Percentiles rank a stretch among this genome's conserved stretches.
phyloP scores from a whole-genome alignment of 192 early-diverging fungal species.

The Thamnidium elegans region DNA sequence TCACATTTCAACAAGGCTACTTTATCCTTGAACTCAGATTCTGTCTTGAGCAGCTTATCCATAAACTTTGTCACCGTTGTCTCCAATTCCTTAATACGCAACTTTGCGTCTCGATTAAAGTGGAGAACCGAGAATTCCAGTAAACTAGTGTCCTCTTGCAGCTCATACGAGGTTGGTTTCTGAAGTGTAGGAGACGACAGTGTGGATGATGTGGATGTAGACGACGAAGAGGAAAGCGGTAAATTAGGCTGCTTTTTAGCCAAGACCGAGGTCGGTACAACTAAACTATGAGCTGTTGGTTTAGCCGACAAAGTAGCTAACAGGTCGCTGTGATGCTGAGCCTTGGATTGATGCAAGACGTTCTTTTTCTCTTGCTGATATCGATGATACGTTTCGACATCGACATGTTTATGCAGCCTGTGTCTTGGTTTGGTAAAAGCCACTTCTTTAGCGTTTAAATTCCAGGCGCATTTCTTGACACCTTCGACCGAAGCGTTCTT shows the following conservation, averaged over 20 bases:
- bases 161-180: not conserved
- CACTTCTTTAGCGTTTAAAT: not conserved
- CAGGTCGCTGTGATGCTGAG: not conserved
- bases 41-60: not conserved
- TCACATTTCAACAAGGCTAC: too few relatives aligned
- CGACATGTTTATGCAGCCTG: not conserved
- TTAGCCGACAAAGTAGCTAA: not conserved
- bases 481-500: conserved; percentile 1
- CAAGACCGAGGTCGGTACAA: not conserved
- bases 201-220: not conserved
- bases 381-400: not conserved
- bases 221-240: not conserved
- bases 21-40: not conserved
- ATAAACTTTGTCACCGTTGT: not conserved
- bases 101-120: not conserved
- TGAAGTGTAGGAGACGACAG: not conserved
- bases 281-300: not conserved
- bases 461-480: not conserved
- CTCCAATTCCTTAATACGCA: too few relatives aligned
- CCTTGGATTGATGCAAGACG: not conserved
- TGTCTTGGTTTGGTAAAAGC: not conserved
- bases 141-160: too few relatives aligned
- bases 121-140: too few relatives aligned
- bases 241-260: not conserved
- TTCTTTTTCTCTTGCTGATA: not conserved